Evolutionary conservation across 164 flowering plant species (phyloP), one percentile per base, ranked within the genome.

Genomic region (Vitis riparia): DNA sequence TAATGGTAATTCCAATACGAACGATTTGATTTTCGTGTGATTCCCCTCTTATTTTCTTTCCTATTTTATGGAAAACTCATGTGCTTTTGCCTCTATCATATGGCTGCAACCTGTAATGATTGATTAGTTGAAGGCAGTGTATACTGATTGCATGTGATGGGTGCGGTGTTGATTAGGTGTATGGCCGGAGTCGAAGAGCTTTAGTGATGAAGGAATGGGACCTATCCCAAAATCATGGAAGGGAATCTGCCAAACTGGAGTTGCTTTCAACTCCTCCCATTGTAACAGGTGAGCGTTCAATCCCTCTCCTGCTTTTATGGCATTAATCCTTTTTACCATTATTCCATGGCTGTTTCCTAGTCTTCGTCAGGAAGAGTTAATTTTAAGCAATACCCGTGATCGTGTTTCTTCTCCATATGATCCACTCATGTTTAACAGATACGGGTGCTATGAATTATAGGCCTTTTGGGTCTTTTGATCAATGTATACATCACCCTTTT

Each of bases 111-210:
- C 44, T 37, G 7, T 37, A 37, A 37, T 53, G 13, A 9, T 68
- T 2, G 29, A 29, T 13, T 19, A 23, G 23, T 17, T 12, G 12
- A 12, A 17, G 50, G 5, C 23, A 11, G 6, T 50, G 16, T 32
- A 7, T 19, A 15, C 7, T 62, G 65, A 62, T 44, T 37, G 17
- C 47, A 7, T 49, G 19, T 65, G 71, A 44, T 51, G 10, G 32
- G 9, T 8, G 23, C 30, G 37, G 30, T 50, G 61, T 44, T 73
- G 68, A 30, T 66, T 68, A 91, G 94, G 97, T 69, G 81, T 88
- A 68, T 91, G 97, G 97, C 97, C 97, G 32, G 94, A 91, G 62
- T 89, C 97, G 27, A 71, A 70, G 75, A 91, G 97, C 73, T 91
- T 91, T 66, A 75, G 83, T 51, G 94, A 91, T 67, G 67, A 80